Percentiles rank a stretch among this genome's conserved stretches.
Evolutionary conservation across 345 rosid genomes (phyloP).

Genomic region (Eucalyptus shirleyi): DNA sequence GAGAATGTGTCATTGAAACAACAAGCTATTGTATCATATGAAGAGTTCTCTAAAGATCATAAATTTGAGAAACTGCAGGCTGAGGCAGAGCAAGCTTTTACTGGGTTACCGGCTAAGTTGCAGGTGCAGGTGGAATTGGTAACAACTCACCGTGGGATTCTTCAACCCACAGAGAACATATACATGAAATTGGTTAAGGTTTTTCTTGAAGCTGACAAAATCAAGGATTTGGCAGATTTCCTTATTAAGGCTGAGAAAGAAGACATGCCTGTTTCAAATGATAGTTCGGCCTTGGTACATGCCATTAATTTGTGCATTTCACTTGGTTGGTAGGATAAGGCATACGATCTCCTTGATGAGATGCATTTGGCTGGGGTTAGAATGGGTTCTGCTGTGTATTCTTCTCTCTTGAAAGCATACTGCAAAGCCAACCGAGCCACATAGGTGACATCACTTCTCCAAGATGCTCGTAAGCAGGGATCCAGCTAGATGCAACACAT

Average conservation of each 20-base stretch:
- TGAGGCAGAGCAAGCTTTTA: conserved; percentile 52
- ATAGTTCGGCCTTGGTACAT: conserved; percentile 48
- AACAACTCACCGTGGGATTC: conserved; percentile 60
- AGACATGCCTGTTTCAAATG: conserved; percentile 52
- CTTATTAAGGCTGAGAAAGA: conserved; percentile 67
- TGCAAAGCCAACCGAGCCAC: conserved; percentile 46
- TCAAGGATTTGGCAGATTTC: conserved; percentile 59
- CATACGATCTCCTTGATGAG: conserved; percentile 91
- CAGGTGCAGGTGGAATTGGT: conserved; percentile 44
- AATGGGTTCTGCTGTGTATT: conserved; percentile 51
- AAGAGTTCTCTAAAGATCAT: conserved; percentile 41
- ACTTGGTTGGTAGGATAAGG: conserved; percentile 77
- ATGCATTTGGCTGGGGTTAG: conserved; percentile 69
- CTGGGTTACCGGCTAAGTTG: conserved; percentile 33
- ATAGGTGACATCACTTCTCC: conserved; percentile 47
- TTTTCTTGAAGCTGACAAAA: conserved; percentile 62
- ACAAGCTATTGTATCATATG: conserved; percentile 21
- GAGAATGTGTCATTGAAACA: background rate
- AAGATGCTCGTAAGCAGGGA: conserved; percentile 85
- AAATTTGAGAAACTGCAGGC: conserved; percentile 41
- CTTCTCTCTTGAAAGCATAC: conserved; percentile 66
- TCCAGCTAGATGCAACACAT: conserved; percentile 75
- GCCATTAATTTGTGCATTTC: conserved; percentile 75
- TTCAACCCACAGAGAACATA: conserved; percentile 66
- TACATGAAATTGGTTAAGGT: conserved; percentile 66